Base-by-base conservation (phyloP, 306 rosid species). In the Bauhinia variegata region DNA sequence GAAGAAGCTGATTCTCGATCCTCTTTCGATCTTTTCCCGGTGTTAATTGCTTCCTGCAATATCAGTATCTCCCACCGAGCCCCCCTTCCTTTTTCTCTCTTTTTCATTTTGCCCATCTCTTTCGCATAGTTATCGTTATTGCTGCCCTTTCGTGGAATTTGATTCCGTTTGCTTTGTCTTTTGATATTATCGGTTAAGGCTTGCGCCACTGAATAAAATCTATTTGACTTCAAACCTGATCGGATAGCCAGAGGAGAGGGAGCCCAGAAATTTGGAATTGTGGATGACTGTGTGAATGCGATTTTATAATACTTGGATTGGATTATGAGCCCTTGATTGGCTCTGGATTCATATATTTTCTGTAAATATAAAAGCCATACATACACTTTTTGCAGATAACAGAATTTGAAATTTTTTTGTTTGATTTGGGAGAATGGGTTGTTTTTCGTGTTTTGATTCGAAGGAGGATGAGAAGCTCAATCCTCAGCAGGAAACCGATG, bases 361-460 rank as follows among this genome's bases (percentile, higher is more conserved):
- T 44, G 67, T 65, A 33, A 19, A 65, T 8, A 65, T 65, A 65
- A 38, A 48, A 46, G 32, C 28, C 5, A 46, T 50, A 65, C 37
- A 42, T 19, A 31, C 33, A 11, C 11, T n/a, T 48, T 52, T 46
- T 44, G 60, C 38, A 42, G 33, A 51, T 30, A 36, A 37, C 5
- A 14, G 72, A 59, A 48, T 65, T 54, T 15, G 11, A 39, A 30
- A 51, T 31, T 12, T 56, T 59, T 66, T 19, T 12, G 13, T 68
- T 73, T 53, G 65, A 68, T 71, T 86, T 67, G 67, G 70, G 68
- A 61, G 46, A 56, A 91, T 91, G 97, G 91, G 97, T 52, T 91
- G 97, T 63, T 91, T 91, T 81, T 74, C 97, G 33, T 91, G 96
- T 80, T 91, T 91, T 75, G 97, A 91, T 87, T 86, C 96, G 49